phyloP scores from a whole-genome alignment of 2,329 filamentous ascomycete genomes.

The Alternaria tenuissima region DNA sequence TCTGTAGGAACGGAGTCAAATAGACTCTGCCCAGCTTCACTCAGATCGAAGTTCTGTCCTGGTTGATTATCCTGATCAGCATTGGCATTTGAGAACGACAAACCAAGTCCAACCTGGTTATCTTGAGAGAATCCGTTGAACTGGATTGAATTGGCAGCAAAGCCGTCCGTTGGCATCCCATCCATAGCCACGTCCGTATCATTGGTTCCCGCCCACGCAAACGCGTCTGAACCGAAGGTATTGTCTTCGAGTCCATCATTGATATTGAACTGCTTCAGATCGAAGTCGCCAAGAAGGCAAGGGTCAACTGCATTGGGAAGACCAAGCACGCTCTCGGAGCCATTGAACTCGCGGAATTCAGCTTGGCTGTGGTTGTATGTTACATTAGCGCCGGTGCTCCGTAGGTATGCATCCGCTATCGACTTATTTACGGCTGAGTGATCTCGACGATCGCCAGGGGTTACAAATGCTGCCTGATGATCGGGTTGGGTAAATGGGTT shows the following conservation, averaged over 20 bases:
- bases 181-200: not conserved
- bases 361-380: constrained; percentile 8
- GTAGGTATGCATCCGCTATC: constrained; percentile 7
- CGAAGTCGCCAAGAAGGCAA: constrained; percentile 10
- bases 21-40: not conserved
- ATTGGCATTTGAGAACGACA: not conserved
- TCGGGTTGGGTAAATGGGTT: not conserved
- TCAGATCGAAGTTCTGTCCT: not conserved
- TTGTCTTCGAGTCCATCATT: constrained; percentile 1
- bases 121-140: not conserved
- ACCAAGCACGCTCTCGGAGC: constrained; percentile 13
- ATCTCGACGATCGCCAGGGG: not conserved
- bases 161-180: not conserved
- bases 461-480: not conserved
- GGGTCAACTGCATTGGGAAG: constrained; percentile 11
- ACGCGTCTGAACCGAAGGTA: not conserved
- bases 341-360: constrained; percentile 9
- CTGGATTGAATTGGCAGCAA: not conserved
- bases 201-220: not conserved
- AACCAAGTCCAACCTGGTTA: not conserved
- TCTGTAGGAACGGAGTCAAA: not conserved
- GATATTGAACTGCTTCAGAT: constrained; percentile 2
- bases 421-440: constrained; percentile 1
- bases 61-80: not conserved
- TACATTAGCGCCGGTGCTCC: not conserved